A percentile compares a stretch with the other conserved stretches of the same genome.
These are phyloP conservation scores for Thermochaetoides thermophila DNA, from an alignment of 495 filamentous ascomycete genomes.

Conservation along the genomic window DNA sequence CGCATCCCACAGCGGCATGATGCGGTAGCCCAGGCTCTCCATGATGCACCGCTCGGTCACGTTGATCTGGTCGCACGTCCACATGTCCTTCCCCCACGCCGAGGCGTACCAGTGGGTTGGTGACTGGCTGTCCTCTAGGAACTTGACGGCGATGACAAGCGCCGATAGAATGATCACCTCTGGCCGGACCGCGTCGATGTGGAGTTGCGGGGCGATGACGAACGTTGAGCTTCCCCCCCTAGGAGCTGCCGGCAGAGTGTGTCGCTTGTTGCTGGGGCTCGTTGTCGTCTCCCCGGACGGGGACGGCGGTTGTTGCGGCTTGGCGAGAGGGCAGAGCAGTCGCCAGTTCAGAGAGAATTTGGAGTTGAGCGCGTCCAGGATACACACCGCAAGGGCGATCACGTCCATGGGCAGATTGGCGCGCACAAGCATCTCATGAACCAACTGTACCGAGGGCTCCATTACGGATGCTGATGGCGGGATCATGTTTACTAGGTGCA, in stretches of 20 bases:
- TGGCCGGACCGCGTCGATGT: slow-evolving; percentile 39
- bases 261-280: slow-evolving; percentile 25
- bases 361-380: slow-evolving; percentile 40
- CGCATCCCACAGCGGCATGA: slow-evolving; percentile 35
- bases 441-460: slow-evolving; percentile 31
- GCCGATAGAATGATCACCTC: slow-evolving; percentile 37
- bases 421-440: slow-evolving; percentile 37
- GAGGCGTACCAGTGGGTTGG: slow-evolving; percentile 27
- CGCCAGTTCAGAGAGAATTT: slow-evolving; percentile 40
- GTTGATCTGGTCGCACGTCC: slow-evolving; percentile 40
- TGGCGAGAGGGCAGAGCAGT: slow-evolving; percentile 31
- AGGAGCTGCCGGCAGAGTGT: slow-evolving; percentile 31
- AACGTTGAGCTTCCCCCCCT: no score
- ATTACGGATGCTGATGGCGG: slow-evolving; percentile 37
- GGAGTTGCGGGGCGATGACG: slow-evolving; percentile 17
- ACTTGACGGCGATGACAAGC: slow-evolving; percentile 37
- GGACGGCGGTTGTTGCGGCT: no score
- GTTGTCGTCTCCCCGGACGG: no score
- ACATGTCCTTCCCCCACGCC: slow-evolving; percentile 31
- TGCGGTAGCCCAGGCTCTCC: slow-evolving; percentile 37
- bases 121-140: slow-evolving; percentile 34
- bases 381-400: slow-evolving; percentile 38
- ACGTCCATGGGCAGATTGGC: slow-evolving; percentile 34
- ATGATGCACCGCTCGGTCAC: slow-evolving; percentile 39
- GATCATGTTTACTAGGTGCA: slow-evolving; percentile 40